phyloP scores from a whole-genome alignment of 495 filamentous ascomycete genomes.

The Penicilliopsis zonata region DNA sequence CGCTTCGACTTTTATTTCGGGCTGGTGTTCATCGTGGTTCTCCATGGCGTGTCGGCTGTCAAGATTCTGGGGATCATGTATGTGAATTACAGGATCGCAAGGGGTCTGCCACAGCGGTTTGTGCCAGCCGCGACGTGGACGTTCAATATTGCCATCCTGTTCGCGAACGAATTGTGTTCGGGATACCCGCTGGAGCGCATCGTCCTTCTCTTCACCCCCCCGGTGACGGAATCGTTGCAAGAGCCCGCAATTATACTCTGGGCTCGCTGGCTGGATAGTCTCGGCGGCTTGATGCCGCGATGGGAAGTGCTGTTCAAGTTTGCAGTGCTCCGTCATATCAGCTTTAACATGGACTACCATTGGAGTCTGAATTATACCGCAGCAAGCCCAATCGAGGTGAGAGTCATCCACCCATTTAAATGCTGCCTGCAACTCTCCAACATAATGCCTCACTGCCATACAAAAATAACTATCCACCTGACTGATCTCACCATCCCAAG shows the following conservation, averaged over 20 bases:
- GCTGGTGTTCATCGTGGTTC: slow-evolving; percentile 56
- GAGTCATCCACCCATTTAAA: slow-evolving; percentile 12
- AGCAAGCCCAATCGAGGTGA: slow-evolving; percentile 73
- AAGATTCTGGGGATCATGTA: slow-evolving; percentile 75
- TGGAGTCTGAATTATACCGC: slow-evolving; percentile 66
- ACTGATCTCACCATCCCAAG: slow-evolving; percentile 59
- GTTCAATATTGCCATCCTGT: slow-evolving; percentile 82
- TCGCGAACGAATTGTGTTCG: slow-evolving; percentile 73
- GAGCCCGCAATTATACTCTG: slow-evolving; percentile 34
- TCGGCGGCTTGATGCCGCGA: slow-evolving; percentile 69
- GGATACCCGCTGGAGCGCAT: slow-evolving; percentile 66
- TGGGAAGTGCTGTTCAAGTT: slow-evolving; percentile 98
- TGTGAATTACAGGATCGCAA: slow-evolving; percentile 71
- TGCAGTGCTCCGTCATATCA: slow-evolving; percentile 84
- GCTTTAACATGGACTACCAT: slow-evolving; percentile 94
- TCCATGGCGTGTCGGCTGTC: slow-evolving; percentile 75
- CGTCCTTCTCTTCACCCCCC: slow-evolving; percentile 34
- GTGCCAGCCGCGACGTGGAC: slow-evolving; percentile 73
- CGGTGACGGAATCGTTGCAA: slow-evolving; percentile 11
- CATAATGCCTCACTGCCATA: no score
- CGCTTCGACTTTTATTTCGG: slow-evolving; percentile 80
- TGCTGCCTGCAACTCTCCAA: no score
- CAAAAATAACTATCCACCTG: no score
- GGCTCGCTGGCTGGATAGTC: slow-evolving; percentile 57
- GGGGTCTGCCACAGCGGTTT: slow-evolving; percentile 48